phyloP scores from a whole-genome alignment of 805 yeast genomes.

The Candida easanensis region DNA sequence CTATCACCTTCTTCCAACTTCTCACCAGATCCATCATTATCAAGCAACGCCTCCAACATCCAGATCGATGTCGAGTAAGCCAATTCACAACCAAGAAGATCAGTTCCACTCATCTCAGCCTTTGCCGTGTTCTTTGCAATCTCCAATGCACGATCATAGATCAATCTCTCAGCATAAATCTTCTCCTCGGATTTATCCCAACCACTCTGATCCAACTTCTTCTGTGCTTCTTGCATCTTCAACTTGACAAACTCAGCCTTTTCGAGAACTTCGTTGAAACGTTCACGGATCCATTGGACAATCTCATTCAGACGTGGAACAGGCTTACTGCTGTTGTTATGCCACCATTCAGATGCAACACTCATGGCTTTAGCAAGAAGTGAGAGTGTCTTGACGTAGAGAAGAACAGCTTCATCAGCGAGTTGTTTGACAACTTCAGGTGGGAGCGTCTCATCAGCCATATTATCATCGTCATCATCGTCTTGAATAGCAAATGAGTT shows the following conservation, averaged over 20 bases:
- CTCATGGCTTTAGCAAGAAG: constrained; percentile 84
- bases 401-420: constrained; percentile 81
- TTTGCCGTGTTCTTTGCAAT: constrained; percentile 90
- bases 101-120: constrained; percentile 70
- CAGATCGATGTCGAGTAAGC: constrained; percentile 90
- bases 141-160: constrained; percentile 92
- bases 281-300: constrained; percentile 83
- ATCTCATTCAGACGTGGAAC: constrained; percentile 50
- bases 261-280: constrained; percentile 84
- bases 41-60: constrained; percentile 89
- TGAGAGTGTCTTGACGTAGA: constrained; percentile 82
- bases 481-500: constrained; percentile 36
- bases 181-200: constrained; percentile 13
- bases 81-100: constrained; percentile 73
- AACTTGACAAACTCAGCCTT: constrained; percentile 78
- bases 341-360: constrained; percentile 90
- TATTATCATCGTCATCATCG: constrained; percentile 34
- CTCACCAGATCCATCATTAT: constrained; percentile 32
- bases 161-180: constrained; percentile 75
- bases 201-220: constrained; percentile 24
- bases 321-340: constrained; percentile 39
- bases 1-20: constrained; percentile 70
- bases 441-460: constrained; percentile 38
- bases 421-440: constrained; percentile 54
- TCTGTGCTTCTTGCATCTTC: constrained; percentile 50